Evolutionary conservation across 768 basidiomycete species (phyloP).

Genomic region (Daedaleopsis sinensis): DNA sequence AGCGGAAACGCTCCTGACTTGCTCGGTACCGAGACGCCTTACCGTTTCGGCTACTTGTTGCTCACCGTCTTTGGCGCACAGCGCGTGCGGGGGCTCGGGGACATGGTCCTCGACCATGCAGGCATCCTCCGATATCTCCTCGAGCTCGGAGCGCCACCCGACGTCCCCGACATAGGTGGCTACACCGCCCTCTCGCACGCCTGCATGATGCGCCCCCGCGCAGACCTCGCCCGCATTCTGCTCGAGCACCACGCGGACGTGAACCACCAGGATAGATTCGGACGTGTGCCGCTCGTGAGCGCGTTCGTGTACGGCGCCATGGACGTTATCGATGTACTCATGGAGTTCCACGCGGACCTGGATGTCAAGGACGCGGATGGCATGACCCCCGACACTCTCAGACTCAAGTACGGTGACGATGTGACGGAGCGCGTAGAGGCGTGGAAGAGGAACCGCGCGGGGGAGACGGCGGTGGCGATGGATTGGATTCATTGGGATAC

Average conservation of each 20-base stretch:
- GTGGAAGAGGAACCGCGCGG: slow-evolving; percentile 50
- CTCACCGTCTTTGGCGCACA: slow-evolving; percentile 23
- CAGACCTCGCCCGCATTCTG: slow-evolving; percentile 41
- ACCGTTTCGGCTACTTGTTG: slow-evolving; percentile 20
- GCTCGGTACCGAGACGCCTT: slow-evolving; percentile 22
- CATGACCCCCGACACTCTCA: slow-evolving; percentile 34
- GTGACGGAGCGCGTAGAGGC: slow-evolving; percentile 46
- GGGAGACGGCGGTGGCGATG: slow-evolving; percentile 41
- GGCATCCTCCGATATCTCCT: slow-evolving; percentile 47
- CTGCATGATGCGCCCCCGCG: slow-evolving; percentile 32
- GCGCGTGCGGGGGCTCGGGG: slow-evolving; percentile 6
- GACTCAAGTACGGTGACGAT: slow-evolving; percentile 39
- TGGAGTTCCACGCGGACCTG: slow-evolving; percentile 53
- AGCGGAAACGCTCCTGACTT: slow-evolving; percentile 21
- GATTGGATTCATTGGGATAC: slow-evolving; percentile 48
- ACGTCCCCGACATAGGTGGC: slow-evolving; percentile 49
- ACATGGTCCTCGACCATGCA: slow-evolving; percentile 26
- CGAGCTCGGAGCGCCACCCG: slow-evolving; percentile 40
- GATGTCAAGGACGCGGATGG: slow-evolving; percentile 45
- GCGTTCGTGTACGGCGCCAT: slow-evolving; percentile 10
- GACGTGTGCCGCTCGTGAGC: slow-evolving; percentile 42
- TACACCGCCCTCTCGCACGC: slow-evolving; percentile 54
- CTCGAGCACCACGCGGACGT: slow-evolving; percentile 51
- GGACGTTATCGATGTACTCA: slow-evolving; percentile 42
- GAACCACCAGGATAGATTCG: slow-evolving; percentile 52